These are phyloP conservation scores for Fennellomyces sp. DNA, from an alignment of 371 early-diverging fungal species.

Conservation along the genomic window DNA sequence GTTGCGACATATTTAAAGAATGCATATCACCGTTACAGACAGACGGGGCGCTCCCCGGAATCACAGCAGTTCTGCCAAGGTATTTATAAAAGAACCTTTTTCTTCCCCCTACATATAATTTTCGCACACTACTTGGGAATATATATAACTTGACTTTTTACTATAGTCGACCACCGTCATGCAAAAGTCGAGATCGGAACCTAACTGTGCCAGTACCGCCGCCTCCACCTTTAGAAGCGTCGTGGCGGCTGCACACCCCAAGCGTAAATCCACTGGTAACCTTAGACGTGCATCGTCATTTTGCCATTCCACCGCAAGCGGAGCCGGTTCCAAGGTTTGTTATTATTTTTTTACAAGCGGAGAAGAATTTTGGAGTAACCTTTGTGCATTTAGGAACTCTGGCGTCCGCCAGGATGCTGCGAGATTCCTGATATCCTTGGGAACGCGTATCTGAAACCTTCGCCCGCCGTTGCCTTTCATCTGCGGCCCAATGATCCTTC, in stretches of 20 bases:
- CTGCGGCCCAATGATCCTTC: conserved; percentile 41
- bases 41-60: conserved; percentile 4
- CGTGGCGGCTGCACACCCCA: conserved; percentile 25
- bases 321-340: conserved; percentile 14
- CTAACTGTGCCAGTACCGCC: conserved; percentile 33
- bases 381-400: conserved; percentile 19
- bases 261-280: conserved; percentile 55
- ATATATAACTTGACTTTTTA: not conserved
- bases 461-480: conserved; percentile 39
- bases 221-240: conserved; percentile 16
- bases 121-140: not conserved
- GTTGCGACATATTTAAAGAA: conserved; percentile 4
- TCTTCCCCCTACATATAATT: not conserved
- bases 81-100: not conserved
- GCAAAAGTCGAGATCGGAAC: conserved; percentile 50
- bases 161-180: conserved; percentile 28
- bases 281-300: conserved; percentile 34
- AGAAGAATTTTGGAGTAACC: not conserved
- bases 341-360: not conserved
- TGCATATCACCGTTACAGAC: conserved; percentile 18
- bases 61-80: conserved; percentile 12
- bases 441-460: conserved; percentile 40
- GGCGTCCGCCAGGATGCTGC: conserved; percentile 34
- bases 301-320: conserved; percentile 13
- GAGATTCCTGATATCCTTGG: conserved; percentile 38